Evolutionary conservation across 2,329 filamentous ascomycete genomes (phyloP).

Genomic region (Harringtonia aguacate): DNA sequence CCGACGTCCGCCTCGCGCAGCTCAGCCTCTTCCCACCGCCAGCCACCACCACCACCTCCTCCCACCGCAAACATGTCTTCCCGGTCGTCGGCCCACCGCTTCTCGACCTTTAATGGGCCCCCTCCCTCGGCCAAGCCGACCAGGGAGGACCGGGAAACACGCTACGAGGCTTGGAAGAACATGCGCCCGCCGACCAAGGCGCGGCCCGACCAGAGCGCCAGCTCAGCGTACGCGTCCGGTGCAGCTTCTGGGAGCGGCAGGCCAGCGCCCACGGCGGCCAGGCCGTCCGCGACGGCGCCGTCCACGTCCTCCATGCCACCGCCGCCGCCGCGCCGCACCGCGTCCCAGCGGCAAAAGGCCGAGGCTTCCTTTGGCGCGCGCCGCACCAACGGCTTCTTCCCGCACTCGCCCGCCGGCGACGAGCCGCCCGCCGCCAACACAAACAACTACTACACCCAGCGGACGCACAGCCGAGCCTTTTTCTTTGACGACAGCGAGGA

Average conservation of each 20-base stretch:
- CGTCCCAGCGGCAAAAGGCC: conserved; percentile 40
- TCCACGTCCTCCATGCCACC: conserved; percentile 13
- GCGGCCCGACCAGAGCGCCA: conserved; percentile 13
- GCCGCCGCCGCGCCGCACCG: conserved; percentile 35
- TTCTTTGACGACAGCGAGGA: neutral
- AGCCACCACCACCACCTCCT: conserved; percentile 7
- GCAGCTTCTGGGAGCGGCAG: conserved; percentile 1
- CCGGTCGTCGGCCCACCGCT: conserved; percentile 12
- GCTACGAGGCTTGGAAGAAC: conserved; percentile 25
- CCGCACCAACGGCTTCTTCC: conserved; percentile 37
- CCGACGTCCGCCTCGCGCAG: conserved; percentile 10
- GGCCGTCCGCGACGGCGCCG: too few species aligned
- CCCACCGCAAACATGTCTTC: conserved; percentile 12
- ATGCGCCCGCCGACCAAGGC: conserved; percentile 17
- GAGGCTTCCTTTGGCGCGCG: conserved; percentile 42
- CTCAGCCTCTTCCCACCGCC: neutral
- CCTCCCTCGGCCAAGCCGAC: conserved; percentile 10
- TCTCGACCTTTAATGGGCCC: conserved; percentile 13
- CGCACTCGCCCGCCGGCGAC: conserved; percentile 38
- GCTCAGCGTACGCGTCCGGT: conserved; percentile 8
- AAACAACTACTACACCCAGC: conserved; percentile 38
- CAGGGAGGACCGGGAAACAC: conserved; percentile 11
- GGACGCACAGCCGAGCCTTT: conserved; percentile 6
- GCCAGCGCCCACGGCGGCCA: conserved; percentile 15
- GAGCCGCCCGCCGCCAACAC: conserved; percentile 37